Conservation (phyloP, 2,329 filamentous ascomycete species). For the Penicillium sp. region DNA sequence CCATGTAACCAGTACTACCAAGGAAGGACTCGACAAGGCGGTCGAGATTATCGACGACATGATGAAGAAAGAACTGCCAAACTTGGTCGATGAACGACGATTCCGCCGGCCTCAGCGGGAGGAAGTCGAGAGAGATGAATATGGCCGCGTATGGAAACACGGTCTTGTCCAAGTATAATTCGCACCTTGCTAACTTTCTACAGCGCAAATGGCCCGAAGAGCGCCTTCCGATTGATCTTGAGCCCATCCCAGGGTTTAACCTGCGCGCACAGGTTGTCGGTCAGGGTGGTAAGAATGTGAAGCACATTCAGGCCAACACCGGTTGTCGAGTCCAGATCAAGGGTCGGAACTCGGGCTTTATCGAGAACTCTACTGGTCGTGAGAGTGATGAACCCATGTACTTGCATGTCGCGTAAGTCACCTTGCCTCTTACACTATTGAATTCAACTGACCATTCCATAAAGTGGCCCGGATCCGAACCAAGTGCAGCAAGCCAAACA, state of each 20-base stretch:
- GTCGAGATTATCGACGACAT: conserved; percentile 86
- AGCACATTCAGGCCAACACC: conserved; percentile 95
- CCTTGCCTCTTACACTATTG: not conserved
- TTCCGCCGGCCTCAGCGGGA: conserved; percentile 80
- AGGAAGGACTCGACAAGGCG: conserved; percentile 85
- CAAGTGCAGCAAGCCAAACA: conserved; percentile 85
- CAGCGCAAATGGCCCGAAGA: conserved; percentile 99
- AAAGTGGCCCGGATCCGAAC: conserved; percentile 75
- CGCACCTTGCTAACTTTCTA: conserved; percentile 16
- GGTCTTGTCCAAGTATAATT: not conserved
- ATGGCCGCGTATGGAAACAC: conserved; percentile 63
- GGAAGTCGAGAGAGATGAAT: conserved; percentile 81
- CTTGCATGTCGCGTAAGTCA: conserved; percentile 75
- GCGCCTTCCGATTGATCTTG: conserved; percentile 83
- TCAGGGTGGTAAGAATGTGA: conserved; percentile 89
- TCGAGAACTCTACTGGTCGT: conserved; percentile 78
- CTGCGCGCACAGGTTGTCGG: conserved; percentile 93
- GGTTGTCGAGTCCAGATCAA: conserved; percentile 97
- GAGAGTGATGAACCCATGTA: conserved; percentile 98
- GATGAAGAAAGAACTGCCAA: conserved; percentile 93
- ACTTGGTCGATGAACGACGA: conserved; percentile 87
- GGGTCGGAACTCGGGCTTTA: conserved; percentile 88
- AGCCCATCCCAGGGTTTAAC: conserved; percentile 91
- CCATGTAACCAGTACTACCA: conserved; percentile 88
- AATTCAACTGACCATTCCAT: conserved; percentile 6